Percentiles rank a stretch among this genome's conserved stretches.
phyloP scores from a whole-genome alignment of 192 early-diverging fungal species.

The Allomyces macrogynus region DNA sequence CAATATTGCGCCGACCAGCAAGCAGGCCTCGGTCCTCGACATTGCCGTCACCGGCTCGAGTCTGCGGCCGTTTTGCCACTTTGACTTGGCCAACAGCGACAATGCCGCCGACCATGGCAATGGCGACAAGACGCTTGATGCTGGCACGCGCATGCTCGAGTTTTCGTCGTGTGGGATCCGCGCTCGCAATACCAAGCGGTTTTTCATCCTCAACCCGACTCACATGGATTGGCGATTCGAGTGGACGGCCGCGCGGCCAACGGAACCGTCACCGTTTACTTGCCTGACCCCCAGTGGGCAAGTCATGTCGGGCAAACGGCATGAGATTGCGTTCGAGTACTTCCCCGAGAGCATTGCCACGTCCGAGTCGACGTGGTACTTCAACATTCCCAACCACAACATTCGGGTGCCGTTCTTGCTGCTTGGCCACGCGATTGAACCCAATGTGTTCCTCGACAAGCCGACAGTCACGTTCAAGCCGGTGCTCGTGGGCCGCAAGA shows the following conservation, averaged over 20 bases:
- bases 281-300: conserved; percentile 25
- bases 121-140: conserved; percentile 13
- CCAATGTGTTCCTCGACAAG: conserved; percentile 30
- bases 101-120: conserved; percentile 3
- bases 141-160: conserved; percentile 33
- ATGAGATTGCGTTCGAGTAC: conserved; percentile 35
- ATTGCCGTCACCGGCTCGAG: conserved; percentile 19
- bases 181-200: conserved; percentile 27
- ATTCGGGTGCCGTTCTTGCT: conserved; percentile 30
- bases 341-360: conserved; percentile 26
- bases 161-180: conserved; percentile 31
- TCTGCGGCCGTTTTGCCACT: conserved; percentile 39
- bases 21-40: conserved; percentile 14
- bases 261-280: conserved; percentile 18
- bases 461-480: conserved; percentile 35
- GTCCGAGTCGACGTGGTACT: conserved; percentile 34
- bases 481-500: conserved; percentile 28
- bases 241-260: conserved; percentile 13
- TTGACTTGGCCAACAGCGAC: conserved; percentile 16
- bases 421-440: conserved; percentile 31
- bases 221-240: conserved; percentile 23
- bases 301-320: conserved; percentile 26
- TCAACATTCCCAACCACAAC: conserved; percentile 19
- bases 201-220: conserved; percentile 39
- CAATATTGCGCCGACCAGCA: conserved; percentile 22